Conservation (phyloP, 2,329 filamentous ascomycete species). For the Mariannaea sp. region DNA sequence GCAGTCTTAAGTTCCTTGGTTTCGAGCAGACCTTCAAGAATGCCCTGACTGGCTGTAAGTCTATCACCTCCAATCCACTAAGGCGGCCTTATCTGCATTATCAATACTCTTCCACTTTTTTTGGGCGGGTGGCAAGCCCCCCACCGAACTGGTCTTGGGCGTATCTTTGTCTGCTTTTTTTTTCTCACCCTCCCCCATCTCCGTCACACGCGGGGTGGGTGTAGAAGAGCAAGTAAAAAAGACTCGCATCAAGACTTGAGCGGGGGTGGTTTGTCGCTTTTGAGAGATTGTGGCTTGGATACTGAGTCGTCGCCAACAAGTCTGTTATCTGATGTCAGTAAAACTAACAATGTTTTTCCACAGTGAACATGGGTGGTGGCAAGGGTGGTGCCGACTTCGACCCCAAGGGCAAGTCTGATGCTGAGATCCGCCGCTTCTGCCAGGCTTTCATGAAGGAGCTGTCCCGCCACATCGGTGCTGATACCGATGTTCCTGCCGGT, state of each 20-base stretch:
- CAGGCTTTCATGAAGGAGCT: conserved; percentile 95
- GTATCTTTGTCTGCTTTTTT: conserved; percentile 14
- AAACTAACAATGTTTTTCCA: conserved; percentile 21
- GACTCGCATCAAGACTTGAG: background rate
- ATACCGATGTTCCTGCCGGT: conserved; percentile 94
- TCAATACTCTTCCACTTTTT: background rate
- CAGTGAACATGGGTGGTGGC: conserved; percentile 81
- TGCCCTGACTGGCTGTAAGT: conserved; percentile 90
- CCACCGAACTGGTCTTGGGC: background rate
- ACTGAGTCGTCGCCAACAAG: background rate
- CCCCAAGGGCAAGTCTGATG: conserved; percentile 97
- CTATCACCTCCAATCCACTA: background rate
- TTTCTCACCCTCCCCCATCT: no score
- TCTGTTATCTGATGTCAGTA: conserved; percentile 8
- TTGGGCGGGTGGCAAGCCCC: background rate
- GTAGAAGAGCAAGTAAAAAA: background rate
- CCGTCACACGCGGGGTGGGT: background rate
- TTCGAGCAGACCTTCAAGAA: conserved; percentile 99
- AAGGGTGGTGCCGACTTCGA: conserved; percentile 99
- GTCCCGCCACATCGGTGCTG: conserved; percentile 91
- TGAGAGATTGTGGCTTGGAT: conserved; percentile 1
- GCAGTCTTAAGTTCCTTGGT: conserved; percentile 86
- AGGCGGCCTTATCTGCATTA: conserved; percentile 16
- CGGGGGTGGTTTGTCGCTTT: background rate
- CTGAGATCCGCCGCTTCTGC: conserved; percentile 97